Conservation (phyloP, 176 grass and related monocot genomes). For the Triticum dicoccoides region DNA sequence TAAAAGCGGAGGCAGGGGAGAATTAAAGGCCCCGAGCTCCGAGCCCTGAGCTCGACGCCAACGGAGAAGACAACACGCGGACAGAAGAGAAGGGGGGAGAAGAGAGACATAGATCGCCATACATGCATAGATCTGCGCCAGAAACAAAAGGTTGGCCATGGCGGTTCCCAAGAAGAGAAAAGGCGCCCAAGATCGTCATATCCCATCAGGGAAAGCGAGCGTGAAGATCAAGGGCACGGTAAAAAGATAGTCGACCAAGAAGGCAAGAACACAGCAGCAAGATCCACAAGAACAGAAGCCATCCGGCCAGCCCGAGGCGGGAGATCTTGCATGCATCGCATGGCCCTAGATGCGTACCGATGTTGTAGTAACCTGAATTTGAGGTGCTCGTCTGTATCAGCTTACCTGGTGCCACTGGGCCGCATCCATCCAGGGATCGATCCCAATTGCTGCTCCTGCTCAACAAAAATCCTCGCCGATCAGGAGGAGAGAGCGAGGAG, state of each 20-base stretch:
- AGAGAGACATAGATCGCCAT: slow-evolving; percentile 34
- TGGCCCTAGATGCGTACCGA: background rate
- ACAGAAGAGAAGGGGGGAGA: slow-evolving; percentile 17
- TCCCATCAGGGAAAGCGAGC: slow-evolving; percentile 21
- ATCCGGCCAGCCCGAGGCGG: background rate
- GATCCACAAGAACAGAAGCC: slow-evolving; percentile 37
- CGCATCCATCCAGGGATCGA: slow-evolving; percentile 74
- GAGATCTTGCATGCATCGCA: slow-evolving; percentile 33
- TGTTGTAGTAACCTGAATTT: background rate
- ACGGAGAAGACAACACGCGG: slow-evolving; percentile 57
- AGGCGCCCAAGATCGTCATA: slow-evolving; percentile 30
- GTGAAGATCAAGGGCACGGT: slow-evolving; percentile 21
- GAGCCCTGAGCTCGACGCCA: slow-evolving; percentile 54
- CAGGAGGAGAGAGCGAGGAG: background rate
- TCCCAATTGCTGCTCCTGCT: slow-evolving; percentile 19
- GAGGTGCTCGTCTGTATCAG: background rate
- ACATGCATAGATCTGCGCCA: slow-evolving; percentile 52
- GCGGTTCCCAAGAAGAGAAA: slow-evolving; percentile 41
- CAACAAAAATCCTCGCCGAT: slow-evolving; percentile 9
- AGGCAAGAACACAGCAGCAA: slow-evolving; percentile 32
- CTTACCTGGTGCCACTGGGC: slow-evolving; percentile 82
- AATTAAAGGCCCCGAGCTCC: slow-evolving; percentile 59
- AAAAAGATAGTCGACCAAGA: slow-evolving; percentile 25
- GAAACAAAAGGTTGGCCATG: slow-evolving; percentile 53
- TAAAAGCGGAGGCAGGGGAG: slow-evolving; percentile 65